Evolutionary conservation across 2,329 filamentous ascomycete genomes (phyloP), one percentile per base, ranked within the genome.

Genomic region (Paraconiothyrium brasiliense): DNA sequence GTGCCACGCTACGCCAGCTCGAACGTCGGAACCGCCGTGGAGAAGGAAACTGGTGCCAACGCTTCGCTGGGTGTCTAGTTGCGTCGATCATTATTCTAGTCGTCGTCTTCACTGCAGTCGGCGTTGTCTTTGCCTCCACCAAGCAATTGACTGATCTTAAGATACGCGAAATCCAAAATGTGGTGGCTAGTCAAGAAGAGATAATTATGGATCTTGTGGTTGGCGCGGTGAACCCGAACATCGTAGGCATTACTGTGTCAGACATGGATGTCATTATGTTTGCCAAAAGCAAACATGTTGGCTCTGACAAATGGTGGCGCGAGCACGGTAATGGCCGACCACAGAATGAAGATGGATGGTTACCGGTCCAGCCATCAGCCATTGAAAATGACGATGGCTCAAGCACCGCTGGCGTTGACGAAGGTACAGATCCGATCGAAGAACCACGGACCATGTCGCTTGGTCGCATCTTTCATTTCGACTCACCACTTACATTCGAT

Each of bases 181-280:
- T 99, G 27, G 86, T 98, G 52, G 94, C 94, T 2, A 97, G 92
- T 70, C 92, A 97, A 77, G 92, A 97, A 77, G 94, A 98, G 76
- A 86, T 99, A 46, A 97, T 99, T 88, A 87, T 98, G 71, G 94
- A 99, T 77, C 82, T 99, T 52, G 88, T 92, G 22, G 92, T 99
- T 62, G 88, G 88, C 68, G 95, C 94, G 0, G 85, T 94, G 70
- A 99, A 99, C 75, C 94, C 94, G 0, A 99, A 98, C 70, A 89
- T 97, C 44, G 91, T 98, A 43, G 89, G 93, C 1, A 91, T 99
- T 46, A 91, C 91, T 2, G 88, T 99, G 41, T 89, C 92, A 65
- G 89, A 94, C 50, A 90, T 96, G 74, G 93, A 98, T 75, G 85
- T 98, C 60, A 93, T 96, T 72, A 87, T 99, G 35, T 98, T 98